Evolutionary conservation across 2,329 filamentous ascomycete genomes (phyloP), one percentile per base, ranked within the genome.

Genomic region (Colletotrichum higginsianum): DNA sequence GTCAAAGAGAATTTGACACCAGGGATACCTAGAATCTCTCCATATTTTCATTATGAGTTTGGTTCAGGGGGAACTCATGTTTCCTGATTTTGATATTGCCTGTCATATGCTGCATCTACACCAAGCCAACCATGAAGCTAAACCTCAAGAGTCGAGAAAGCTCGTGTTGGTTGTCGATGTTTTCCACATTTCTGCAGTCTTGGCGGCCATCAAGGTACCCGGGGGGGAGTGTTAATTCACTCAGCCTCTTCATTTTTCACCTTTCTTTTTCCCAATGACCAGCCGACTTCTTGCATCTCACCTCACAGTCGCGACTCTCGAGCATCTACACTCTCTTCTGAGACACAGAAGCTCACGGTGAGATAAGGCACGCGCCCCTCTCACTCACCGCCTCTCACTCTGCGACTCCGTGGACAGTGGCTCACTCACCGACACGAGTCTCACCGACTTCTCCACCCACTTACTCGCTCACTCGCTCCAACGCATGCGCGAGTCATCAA

Each of bases 151-250:
- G 46, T 49, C 21, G n/a, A 21, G 18, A n/a, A 11, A 38, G 35
- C n/a, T 12, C 2, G 49, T 38, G 30, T 9, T 6, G 26, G 26
- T 7, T 38, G 30, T 2, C 2, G 30, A 30, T 30, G 30, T n/a
- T 55, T 57, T 52, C 40, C 44, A 15, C 35, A n/a, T 8, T 68
- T 58, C 7, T 7, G 49, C 30, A 21, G 44, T 56, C 72, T 73
- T 73, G 72, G 69, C 70, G 35, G 61, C 72, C 72, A 74, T 74
- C 72, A 63, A 40, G 69, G 65, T 73, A 50, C 69, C 66, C 72
- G 13, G 4, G n/a, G 8, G 5, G n/a, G n/a, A n/a, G 16, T 49
- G 58, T 66, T 16, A 44, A 46, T 50, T n/a, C 21, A 11, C 56
- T 38, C 15, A 53, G 16, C 26, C 21, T 57, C 42, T 9, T 38